Percentiles rank a stretch among this genome's conserved stretches.
phyloP scores from a whole-genome alignment of 1,284 basidiomycete species.

The Trametes polyzona region DNA sequence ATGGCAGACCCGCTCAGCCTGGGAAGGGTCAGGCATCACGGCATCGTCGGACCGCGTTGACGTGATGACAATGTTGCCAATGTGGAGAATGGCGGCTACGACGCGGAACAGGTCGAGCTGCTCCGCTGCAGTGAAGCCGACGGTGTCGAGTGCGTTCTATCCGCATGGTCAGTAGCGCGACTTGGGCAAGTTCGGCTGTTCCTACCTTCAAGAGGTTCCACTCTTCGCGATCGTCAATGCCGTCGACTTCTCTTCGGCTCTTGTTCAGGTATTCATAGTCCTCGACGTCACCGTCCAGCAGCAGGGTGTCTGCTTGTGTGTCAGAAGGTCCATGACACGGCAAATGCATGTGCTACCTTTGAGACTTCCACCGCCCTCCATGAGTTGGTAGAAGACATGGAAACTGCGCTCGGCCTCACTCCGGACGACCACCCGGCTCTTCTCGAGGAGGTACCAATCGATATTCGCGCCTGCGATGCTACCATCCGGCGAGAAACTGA shows the following conservation, averaged over 20 bases:
- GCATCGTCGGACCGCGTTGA: conserved; percentile 90
- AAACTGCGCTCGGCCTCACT: conserved; percentile 92
- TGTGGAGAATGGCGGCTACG: conserved; percentile 91
- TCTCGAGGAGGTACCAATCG: conserved; percentile 99
- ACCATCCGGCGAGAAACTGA: conserved; percentile 92
- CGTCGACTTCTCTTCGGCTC: conserved; percentile 90
- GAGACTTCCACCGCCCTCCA: conserved; percentile 67
- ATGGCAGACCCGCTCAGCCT: conserved; percentile 92
- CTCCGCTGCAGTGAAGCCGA: conserved; percentile 85
- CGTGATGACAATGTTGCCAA: conserved; percentile 91
- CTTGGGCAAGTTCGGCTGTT: conserved; percentile 7
- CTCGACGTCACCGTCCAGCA: conserved; percentile 78
- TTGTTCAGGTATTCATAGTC: conserved; percentile 93
- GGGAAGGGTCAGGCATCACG: conserved; percentile 78
- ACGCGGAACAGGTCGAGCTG: conserved; percentile 95
- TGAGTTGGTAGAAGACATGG: conserved; percentile 95
- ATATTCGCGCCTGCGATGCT: conserved; percentile 98
- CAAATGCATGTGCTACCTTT: conserved; percentile 66
- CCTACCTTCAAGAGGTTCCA: conserved; percentile 80
- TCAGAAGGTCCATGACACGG: conserved; percentile 1
- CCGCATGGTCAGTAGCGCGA: neutral
- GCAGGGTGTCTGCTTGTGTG: conserved; percentile 60
- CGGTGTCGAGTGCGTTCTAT: conserved; percentile 80
- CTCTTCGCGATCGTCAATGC: conserved; percentile 91
- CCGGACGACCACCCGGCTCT: conserved; percentile 92